Evolutionary conservation across 73 alveolate species (phyloP).

Genomic region (Uronychia binucleata): DNA sequence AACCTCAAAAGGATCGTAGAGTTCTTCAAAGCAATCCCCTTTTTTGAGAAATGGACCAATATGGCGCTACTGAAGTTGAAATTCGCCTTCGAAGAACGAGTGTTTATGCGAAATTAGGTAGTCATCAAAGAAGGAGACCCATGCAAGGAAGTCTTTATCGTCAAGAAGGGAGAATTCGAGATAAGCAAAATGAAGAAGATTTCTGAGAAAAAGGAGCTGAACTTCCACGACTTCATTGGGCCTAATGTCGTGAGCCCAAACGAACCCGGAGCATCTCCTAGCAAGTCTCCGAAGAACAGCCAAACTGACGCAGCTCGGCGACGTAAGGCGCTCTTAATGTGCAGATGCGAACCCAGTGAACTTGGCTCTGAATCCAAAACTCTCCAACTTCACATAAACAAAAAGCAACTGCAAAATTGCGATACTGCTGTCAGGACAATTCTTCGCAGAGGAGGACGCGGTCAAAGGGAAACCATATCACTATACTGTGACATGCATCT

Average conservation of each 20-base stretch:
- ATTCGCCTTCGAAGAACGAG: slow-evolving; percentile 26
- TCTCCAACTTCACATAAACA: neutral
- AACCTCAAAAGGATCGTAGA: slow-evolving; percentile 22
- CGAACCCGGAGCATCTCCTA: neutral
- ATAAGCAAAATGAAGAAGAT: slow-evolving; percentile 18
- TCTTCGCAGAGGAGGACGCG: neutral
- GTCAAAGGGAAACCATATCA: neutral
- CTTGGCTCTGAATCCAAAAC: neutral
- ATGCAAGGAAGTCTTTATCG: slow-evolving; percentile 15
- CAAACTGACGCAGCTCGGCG: neutral
- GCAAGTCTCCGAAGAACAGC: too few species aligned
- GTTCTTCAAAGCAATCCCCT: slow-evolving; percentile 47
- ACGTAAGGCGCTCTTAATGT: neutral
- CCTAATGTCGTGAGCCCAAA: neutral
- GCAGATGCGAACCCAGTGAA: neutral
- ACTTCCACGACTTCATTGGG: neutral
- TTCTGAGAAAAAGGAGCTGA: slow-evolving; percentile 1
- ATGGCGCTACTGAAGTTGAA: slow-evolving; percentile 37
- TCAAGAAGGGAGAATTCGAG: slow-evolving; percentile 57
- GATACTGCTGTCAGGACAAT: neutral
- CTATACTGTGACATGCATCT: slow-evolving; percentile 9
- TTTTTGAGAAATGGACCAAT: slow-evolving; percentile 54
- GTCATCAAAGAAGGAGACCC: slow-evolving; percentile 55
- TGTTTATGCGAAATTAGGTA: slow-evolving; percentile 27
- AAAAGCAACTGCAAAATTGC: neutral